A percentile compares a stretch with the other conserved stretches of the same genome.
These are phyloP conservation scores for Arthroderma sp. DNA, from an alignment of 2,329 filamentous ascomycete species.

Conservation along the genomic window DNA sequence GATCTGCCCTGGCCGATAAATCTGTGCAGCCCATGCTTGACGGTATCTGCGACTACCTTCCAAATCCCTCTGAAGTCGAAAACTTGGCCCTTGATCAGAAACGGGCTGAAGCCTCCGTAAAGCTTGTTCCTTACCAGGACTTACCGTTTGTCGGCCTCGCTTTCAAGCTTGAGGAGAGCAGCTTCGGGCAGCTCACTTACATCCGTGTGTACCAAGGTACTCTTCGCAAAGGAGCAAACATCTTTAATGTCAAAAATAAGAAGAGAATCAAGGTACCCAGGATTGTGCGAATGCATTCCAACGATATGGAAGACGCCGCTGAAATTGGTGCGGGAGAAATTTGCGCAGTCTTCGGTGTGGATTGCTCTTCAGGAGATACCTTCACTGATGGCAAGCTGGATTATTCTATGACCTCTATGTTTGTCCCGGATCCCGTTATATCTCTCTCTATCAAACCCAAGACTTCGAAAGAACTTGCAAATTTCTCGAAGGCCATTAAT, in stretches of 20 bases:
- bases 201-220: slow-evolving; percentile 95
- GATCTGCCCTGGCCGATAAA: slow-evolving; percentile 88
- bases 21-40: slow-evolving; percentile 93
- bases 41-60: slow-evolving; percentile 88
- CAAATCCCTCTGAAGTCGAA: slow-evolving; percentile 77
- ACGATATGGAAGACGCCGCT: slow-evolving; percentile 93
- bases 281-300: slow-evolving; percentile 98
- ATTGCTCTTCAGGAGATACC: slow-evolving; percentile 94
- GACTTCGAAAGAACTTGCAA: slow-evolving; percentile 75
- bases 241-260: slow-evolving; percentile 86
- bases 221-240: slow-evolving; percentile 72
- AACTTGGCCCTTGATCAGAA: slow-evolving; percentile 80
- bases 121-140: slow-evolving; percentile 62
- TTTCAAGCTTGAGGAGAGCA: slow-evolving; percentile 98
- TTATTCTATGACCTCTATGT: slow-evolving; percentile 95
- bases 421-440: slow-evolving; percentile 94
- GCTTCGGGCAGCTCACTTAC: slow-evolving; percentile 95
- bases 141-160: slow-evolving; percentile 89
- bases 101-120: slow-evolving; percentile 63
- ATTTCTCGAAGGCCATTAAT: slow-evolving; percentile 98
- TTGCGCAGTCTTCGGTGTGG: slow-evolving; percentile 94
- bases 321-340: slow-evolving; percentile 96
- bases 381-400: slow-evolving; percentile 89
- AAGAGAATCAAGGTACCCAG: slow-evolving; percentile 95
- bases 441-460: slow-evolving; percentile 96